Conservation (phyloP, 2,329 filamentous ascomycete species). For the Alternaria conjuncta region DNA sequence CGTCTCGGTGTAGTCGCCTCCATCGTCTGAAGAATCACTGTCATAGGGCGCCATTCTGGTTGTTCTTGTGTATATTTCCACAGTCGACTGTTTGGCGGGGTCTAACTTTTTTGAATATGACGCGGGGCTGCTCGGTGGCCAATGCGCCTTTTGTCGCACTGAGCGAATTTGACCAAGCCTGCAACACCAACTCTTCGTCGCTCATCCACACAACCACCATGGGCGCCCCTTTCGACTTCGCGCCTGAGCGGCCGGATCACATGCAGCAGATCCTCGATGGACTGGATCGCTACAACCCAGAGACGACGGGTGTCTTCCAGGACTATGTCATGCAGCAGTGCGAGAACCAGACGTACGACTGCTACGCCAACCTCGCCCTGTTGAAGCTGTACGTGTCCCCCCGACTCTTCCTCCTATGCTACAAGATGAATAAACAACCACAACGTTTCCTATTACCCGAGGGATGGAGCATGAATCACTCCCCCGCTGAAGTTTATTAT, state of each 20-base stretch:
- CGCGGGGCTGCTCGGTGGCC: constrained; percentile 14
- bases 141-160: constrained; percentile 21
- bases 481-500: constrained; percentile 72
- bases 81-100: constrained; percentile 5
- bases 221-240: constrained; percentile 76
- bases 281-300: constrained; percentile 97
- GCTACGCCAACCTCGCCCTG: constrained; percentile 94
- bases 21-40: constrained; percentile 78
- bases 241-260: constrained; percentile 88
- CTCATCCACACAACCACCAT: constrained; percentile 47
- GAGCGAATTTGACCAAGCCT: constrained; percentile 25
- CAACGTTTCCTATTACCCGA: constrained; percentile 99
- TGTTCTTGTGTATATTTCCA: not conserved
- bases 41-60: constrained; percentile 76
- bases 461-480: constrained; percentile 64
- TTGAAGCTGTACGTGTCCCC: constrained; percentile 82
- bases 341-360: constrained; percentile 91
- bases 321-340: constrained; percentile 94
- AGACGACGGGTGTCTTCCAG: constrained; percentile 92
- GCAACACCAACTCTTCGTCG: constrained; percentile 27
- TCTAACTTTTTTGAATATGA: constrained; percentile 15
- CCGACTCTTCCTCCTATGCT: constrained; percentile 20
- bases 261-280: constrained; percentile 95
- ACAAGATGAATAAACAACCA: constrained; percentile 75
- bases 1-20: constrained; percentile 76